Evolutionary conservation across 108 stramenopile genomes (phyloP), one percentile per base, ranked within the genome.

Genomic region (Thalassiosira profunda): DNA sequence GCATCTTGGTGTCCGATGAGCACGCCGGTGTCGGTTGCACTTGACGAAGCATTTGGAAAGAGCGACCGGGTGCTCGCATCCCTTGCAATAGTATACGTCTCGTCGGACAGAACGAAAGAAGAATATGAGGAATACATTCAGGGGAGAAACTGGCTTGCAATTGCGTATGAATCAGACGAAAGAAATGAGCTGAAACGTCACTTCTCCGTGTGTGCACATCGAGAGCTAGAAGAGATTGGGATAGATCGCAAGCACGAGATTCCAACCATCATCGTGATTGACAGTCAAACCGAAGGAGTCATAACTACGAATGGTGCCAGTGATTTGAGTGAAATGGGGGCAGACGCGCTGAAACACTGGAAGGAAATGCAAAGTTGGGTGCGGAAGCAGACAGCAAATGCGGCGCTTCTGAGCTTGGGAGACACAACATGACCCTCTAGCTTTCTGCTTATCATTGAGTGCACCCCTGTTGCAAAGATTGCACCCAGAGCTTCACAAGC

Each of bases 1-100:
- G 89, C 89, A 21, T 36, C 63, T 3, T 90, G 89, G 89, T 90
- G 89, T 69, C 85, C 84, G 37, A 78, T 80, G 81, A 65, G 69
- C 10, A 82, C 84, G 15, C 66, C 76, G 15, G 63, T 82, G 5
- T 76, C 86, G 1, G 36, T 83, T 9, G 34, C 44, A 6, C 56
- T 90, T 11, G 85, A 81, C 25, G 59, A 62, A 14, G 63, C 63
- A 17, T 80, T 90, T 56, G 66, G 59, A 8, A 41, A 12, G 26
- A 30, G 23, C n/a, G 76, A 82, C 18, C 20, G 64, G 12, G 36
- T 88, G 7, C 34, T 83, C 4, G 46, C 25, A 37, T 20, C 57
- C 29, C 55, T 90, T 1, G 62, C 85, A 7, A 49, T 90, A 28
- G 86, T 90, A 6, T 84, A 86, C 46, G 71, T 90, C 6, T 90